Evolutionary conservation across 2,329 filamentous ascomycete species (phyloP).

Genomic region (Colletotrichum costaricense): DNA sequence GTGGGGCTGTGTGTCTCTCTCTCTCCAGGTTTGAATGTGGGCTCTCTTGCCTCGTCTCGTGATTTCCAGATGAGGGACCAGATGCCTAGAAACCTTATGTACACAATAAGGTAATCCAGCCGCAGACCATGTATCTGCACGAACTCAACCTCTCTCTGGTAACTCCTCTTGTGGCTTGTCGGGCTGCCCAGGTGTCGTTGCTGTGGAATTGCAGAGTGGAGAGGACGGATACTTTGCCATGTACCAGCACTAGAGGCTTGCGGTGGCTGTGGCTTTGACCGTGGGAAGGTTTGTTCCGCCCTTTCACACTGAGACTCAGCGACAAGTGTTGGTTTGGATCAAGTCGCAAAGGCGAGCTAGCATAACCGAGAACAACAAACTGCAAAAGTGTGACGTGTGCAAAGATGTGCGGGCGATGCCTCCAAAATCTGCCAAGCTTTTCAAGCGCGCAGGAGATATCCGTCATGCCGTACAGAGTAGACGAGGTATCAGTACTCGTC

Average conservation of each 20-base stretch:
- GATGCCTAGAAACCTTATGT: constrained; percentile 14
- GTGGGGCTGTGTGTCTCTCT: constrained; percentile 9
- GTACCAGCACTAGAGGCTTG: background rate
- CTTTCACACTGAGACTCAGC: constrained; percentile 14
- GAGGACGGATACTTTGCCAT: background rate
- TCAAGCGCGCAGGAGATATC: constrained; percentile 4
- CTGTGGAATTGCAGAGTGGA: background rate
- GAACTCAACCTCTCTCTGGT: background rate
- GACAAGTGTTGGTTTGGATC: background rate
- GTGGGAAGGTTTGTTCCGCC: constrained; percentile 11
- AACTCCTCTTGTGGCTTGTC: background rate
- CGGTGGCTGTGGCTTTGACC: constrained; percentile 11
- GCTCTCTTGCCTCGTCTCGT: constrained; percentile 4
- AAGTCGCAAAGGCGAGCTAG: constrained; percentile 4
- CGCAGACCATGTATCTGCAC: background rate
- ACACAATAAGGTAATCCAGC: background rate
- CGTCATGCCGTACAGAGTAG: background rate
- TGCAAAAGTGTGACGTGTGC: constrained; percentile 9
- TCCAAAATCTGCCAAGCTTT: constrained; percentile 31
- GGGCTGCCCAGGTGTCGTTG: background rate
- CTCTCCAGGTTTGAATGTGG: background rate
- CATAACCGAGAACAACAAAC: constrained; percentile 7
- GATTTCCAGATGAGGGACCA: background rate
- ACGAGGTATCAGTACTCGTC: background rate
- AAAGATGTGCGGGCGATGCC: constrained; percentile 11